Evolutionary conservation across 148 eudicot species (phyloP), one percentile per base, ranked within the genome.

Genomic region (Silene uniflora): DNA sequence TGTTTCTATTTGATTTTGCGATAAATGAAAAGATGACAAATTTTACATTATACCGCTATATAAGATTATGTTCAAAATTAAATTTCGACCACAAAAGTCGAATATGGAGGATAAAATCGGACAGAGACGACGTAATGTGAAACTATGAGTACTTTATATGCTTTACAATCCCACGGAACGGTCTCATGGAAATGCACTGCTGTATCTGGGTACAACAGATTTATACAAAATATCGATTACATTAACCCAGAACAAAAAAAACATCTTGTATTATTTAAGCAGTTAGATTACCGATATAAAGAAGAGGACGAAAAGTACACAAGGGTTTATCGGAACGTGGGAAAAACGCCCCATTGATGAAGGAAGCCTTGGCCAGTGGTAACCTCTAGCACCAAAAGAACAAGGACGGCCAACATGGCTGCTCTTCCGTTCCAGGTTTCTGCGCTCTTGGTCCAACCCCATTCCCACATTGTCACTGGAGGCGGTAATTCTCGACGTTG

Each of bases 361-460:
- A 95, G 90, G 78, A 95, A 90, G 44, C 97, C 97, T 79, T 90
- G 81, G 6, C 96, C 97, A 4, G 99, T 95, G 62, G 91, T 92
- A 70, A 90, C 97, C 77, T 95, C 99, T 12, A 90, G 85, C 54
- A 89, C 89, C 67, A 95, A 80, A 44, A 92, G 87, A 79, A 86
- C 82, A 32, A 95, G 84, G 78, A 92, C 97, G 0, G 97, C 99
- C 82, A 95, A 75, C 99, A 95, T 95, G 29, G 99, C 97, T 5
- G 91, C 94, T 69, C 99, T 88, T 25, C 99, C 97, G 47, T 95
- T 95, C 99, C 99, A 95, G 19, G 99, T 95, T 81, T 95, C 99
- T 21, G 99, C 99, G 80, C 99, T 95, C 80, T 89, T 91, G 3
- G 97, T 95, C 89, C 89, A 95, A 39, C 99, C 99, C 96, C 99